These are phyloP conservation scores for Pueraria montana DNA, from an alignment of 306 rosid species.

Conservation along the genomic window DNA sequence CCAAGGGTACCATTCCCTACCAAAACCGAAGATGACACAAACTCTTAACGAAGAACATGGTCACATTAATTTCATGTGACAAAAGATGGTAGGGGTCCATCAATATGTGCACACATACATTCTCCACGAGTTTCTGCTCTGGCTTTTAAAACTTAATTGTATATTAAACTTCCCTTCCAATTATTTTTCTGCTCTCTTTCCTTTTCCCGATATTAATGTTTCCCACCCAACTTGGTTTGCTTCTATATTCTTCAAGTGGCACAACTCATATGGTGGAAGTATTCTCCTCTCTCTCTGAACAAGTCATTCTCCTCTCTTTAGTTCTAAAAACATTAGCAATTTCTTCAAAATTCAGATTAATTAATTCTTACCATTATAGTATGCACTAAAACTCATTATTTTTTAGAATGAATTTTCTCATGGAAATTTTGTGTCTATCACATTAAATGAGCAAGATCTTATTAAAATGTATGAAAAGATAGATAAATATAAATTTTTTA, in stretches of 20 bases:
- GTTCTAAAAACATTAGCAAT: background rate
- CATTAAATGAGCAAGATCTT: background rate
- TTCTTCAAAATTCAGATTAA: background rate
- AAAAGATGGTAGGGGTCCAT: conserved; percentile 62
- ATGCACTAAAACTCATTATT: background rate
- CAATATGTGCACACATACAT: conserved; percentile 55
- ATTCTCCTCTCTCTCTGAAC: background rate
- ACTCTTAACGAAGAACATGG: conserved; percentile 39
- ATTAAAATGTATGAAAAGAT: background rate
- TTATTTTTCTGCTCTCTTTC: conserved; percentile 1
- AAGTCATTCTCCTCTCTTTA: conserved; percentile 7
- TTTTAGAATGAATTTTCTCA: background rate
- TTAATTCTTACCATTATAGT: background rate
- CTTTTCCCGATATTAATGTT: conserved; percentile 49
- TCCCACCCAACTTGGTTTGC: conserved; percentile 56
- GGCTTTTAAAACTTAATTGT: conserved; percentile 18
- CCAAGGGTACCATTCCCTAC: conserved; percentile 49
- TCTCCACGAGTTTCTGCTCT: conserved; percentile 53
- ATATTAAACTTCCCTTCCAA: conserved; percentile 19
- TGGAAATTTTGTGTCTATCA: background rate
- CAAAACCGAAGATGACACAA: conserved; percentile 47
- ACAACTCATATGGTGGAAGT: conserved; percentile 24
- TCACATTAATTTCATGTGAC: conserved; percentile 44
- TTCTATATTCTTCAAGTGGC: conserved; percentile 39
- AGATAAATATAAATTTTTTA: background rate